Evolutionary conservation across 768 basidiomycete genomes (phyloP).

Genomic region (Mrakia frigida): DNA sequence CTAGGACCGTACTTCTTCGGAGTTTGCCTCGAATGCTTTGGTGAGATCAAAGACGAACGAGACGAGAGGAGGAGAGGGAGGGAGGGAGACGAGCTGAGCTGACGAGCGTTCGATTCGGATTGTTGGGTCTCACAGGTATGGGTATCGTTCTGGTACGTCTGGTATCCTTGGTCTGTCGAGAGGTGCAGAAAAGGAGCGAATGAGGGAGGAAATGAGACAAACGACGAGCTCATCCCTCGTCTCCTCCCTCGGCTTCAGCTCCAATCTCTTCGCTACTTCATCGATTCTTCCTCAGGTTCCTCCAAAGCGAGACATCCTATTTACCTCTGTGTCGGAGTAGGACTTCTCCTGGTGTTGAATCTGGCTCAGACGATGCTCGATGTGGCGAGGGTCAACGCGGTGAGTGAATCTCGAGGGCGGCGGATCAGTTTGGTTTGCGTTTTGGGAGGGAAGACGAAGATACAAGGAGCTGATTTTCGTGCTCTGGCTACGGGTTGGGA

Average conservation of each 20-base stretch:
- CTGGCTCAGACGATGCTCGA: not conserved
- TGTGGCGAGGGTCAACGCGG: not conserved
- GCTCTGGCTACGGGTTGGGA: not conserved
- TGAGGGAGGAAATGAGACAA: not conserved
- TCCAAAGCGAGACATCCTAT: not conserved
- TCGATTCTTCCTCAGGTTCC: not conserved
- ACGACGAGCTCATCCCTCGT: not conserved
- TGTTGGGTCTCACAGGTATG: not conserved
- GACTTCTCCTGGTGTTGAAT: not conserved
- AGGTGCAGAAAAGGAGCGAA: too few species aligned
- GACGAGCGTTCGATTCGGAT: not conserved
- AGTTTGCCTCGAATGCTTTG: not conserved
- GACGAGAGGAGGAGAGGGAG: not conserved
- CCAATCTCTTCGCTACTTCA: conserved; percentile 4
- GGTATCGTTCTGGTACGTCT: not conserved
- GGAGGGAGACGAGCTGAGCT: not conserved
- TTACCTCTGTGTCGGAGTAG: not conserved
- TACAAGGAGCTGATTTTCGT: not conserved
- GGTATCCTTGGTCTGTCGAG: too few species aligned
- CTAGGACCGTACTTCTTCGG: not conserved
- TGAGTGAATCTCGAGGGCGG: not conserved
- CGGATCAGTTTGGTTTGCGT: not conserved
- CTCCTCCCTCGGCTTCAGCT: not conserved
- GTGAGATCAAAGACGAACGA: not conserved
- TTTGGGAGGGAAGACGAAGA: not conserved